These are phyloP conservation scores for Candida yuanshanica DNA, from an alignment of 805 yeast species.

Conservation along the genomic window DNA sequence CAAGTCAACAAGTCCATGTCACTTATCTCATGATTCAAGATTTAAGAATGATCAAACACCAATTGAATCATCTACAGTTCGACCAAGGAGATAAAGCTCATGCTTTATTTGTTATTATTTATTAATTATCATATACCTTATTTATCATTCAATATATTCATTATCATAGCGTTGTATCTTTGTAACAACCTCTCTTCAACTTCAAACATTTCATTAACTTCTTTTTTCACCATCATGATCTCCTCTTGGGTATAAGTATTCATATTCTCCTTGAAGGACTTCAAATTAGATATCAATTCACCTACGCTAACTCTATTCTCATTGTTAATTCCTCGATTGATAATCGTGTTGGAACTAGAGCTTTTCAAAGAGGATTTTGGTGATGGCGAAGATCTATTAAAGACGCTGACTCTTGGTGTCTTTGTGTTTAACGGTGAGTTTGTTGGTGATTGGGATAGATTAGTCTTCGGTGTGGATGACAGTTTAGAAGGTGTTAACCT, in stretches of 20 bases:
- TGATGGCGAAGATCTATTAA: conserved; percentile 5
- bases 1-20: neutral
- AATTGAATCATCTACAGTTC: conserved; percentile 33
- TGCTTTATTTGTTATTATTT: conserved; percentile 4
- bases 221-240: conserved; percentile 20
- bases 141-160: conserved; percentile 9
- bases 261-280: conserved; percentile 15
- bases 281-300: conserved; percentile 12
- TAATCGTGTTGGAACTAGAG: neutral
- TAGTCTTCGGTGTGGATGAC: conserved; percentile 13
- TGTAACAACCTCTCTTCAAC: conserved; percentile 28
- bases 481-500: conserved; percentile 21
- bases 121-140: conserved; percentile 4
- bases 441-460: conserved; percentile 17
- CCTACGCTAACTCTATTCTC: conserved; percentile 12
- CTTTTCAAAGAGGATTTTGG: conserved; percentile 1
- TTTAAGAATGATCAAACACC: neutral
- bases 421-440: conserved; percentile 2
- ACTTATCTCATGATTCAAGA: too few relatives aligned
- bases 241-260: conserved; percentile 17
- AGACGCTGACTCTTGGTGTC: neutral
- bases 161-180: conserved; percentile 25
- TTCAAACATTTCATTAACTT: conserved; percentile 17
- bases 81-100: conserved; percentile 26
- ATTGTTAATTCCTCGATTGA: conserved; percentile 4